These are phyloP conservation scores for Alternaria novae-zelandiae DNA, from an alignment of 2,329 filamentous ascomycete species.

Conservation along the genomic window DNA sequence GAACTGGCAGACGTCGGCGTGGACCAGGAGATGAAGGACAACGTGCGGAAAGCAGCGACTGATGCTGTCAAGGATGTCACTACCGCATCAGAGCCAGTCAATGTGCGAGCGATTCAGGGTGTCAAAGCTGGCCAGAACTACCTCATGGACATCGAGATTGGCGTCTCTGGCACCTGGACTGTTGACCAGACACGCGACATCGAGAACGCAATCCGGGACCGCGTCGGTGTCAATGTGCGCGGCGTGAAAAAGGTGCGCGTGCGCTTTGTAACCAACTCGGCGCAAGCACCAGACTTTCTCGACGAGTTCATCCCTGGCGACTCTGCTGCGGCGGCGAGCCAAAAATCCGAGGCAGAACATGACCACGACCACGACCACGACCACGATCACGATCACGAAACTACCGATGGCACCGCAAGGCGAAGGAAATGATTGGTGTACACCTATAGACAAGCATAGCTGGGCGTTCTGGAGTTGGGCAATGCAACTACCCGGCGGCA, in stretches of 20 bases:
- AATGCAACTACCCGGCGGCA: constrained; percentile 24
- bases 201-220: constrained; percentile 75
- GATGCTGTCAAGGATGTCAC: constrained; percentile 50
- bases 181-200: constrained; percentile 72
- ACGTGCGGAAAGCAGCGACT: constrained; percentile 69
- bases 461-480: constrained; percentile 33
- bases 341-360: constrained; percentile 41
- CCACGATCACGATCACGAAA: constrained; percentile 33
- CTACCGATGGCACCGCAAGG: constrained; percentile 22
- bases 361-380: constrained; percentile 35
- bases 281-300: constrained; percentile 63
- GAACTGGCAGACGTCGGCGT: constrained; percentile 92
- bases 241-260: constrained; percentile 85
- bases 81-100: constrained; percentile 63
- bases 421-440: constrained; percentile 32
- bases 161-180: constrained; percentile 77
- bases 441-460: constrained; percentile 23
- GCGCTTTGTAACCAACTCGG: constrained; percentile 77
- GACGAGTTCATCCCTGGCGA: constrained; percentile 67
- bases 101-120: constrained; percentile 80
- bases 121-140: constrained; percentile 98
- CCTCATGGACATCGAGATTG: constrained; percentile 86
- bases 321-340: constrained; percentile 34
- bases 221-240: constrained; percentile 76
- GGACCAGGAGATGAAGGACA: constrained; percentile 79